Base-by-base conservation (phyloP, 2,329 filamentous ascomycete genomes). In the Torrubiellomyces zombiae region DNA sequence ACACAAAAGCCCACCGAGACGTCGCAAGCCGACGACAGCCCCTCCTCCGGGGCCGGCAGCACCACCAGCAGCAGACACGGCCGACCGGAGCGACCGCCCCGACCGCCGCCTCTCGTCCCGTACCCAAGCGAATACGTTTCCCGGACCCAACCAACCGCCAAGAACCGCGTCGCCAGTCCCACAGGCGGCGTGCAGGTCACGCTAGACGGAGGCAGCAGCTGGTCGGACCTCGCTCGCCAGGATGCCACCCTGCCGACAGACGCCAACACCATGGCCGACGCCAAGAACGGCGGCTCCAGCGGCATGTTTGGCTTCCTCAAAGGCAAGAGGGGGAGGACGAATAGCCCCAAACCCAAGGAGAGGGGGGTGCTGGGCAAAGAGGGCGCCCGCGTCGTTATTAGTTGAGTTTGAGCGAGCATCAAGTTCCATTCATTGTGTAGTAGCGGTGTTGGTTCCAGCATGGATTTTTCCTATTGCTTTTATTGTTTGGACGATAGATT, bases 311-410 rank as follows among this genome's bases (percentile, higher is more conserved):
- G 82, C 2, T 91, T 98, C 48, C 60, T 95, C 32, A 80, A 69
- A 35, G 66, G 85, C 42, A 93, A 92, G 56, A 93, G 81, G 57
- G 82, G 85, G 15, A 65, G 85, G 34, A 82, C 83, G 28, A 74
- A 83, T 50, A 94, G 83, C 46, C 89, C 89, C 2, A 94, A 93
- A 55, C 85, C 85, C 14, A 86, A 82, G 48, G 85, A 95, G 54
- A 69, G 82, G 28, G 89, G 89, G 30, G 85, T 98, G 6, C 47
- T 98, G 30, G 89, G 89, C 29, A 95, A 95, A 46, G 85, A 95
- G 48, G 89, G 89, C 10, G 85, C 89, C 8, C 66, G 89, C 45
- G 75, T 82, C 35, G 67, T 86, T 28, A 76, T 86, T 43, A 74
- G 69, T 39, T 78, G 58, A 34, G 14, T 14, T 11, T 17, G 15